phyloP scores from a whole-genome alignment of 208 protist genomes.

The Strigomonas culicis region DNA sequence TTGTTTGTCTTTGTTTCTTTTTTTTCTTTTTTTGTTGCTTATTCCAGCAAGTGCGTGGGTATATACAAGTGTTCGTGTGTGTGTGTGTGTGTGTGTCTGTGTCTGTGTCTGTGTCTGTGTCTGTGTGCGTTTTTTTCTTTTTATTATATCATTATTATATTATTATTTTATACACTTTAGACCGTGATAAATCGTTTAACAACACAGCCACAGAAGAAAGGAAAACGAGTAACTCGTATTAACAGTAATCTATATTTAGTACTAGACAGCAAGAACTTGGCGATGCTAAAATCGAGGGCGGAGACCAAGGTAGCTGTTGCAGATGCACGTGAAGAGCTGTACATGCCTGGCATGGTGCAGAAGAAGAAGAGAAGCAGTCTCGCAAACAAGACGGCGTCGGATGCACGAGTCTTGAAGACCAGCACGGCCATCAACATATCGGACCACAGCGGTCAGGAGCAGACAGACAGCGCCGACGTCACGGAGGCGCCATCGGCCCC shows the following conservation, averaged over 20 bases:
- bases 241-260: too few species aligned
- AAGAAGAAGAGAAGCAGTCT: too few species aligned
- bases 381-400: too few species aligned
- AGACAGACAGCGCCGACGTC: conserved; percentile 1
- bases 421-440: neutral
- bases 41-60: neutral
- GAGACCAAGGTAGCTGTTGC: too few species aligned
- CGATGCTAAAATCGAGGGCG: too few species aligned
- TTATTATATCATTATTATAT: conserved; percentile 7
- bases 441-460: neutral
- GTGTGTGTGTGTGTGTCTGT: conserved; percentile 6
- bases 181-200: neutral
- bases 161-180: too few species aligned
- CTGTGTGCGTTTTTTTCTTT: conserved; percentile 8
- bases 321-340: too few species aligned
- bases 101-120: conserved; percentile 10
- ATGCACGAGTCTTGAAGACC: neutral
- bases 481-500: neutral
- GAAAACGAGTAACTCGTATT: neutral
- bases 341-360: too few species aligned
- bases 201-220: neutral
- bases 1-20: conserved; percentile 11
- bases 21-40: neutral
- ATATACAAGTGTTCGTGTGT: neutral
- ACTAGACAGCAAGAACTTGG: too few species aligned